These are phyloP conservation scores for Pichia sporocuriosa DNA, from an alignment of 805 yeast genomes.

Conservation along the genomic window DNA sequence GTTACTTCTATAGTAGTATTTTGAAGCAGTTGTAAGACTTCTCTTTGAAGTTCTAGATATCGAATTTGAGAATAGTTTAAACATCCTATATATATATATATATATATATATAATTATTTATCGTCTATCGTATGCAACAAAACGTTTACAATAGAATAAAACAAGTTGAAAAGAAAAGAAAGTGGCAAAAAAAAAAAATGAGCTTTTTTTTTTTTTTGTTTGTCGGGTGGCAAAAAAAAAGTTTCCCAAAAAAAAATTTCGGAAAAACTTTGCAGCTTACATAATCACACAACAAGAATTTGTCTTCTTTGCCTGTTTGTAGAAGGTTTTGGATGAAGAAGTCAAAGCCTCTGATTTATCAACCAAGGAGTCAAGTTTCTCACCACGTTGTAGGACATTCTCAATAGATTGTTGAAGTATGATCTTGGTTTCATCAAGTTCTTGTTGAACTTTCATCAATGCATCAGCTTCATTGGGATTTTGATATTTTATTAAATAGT, in stretches of 20 bases:
- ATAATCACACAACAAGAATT: constrained; percentile 81
- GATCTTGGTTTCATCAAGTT: constrained; percentile 94
- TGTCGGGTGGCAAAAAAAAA: too few relatives aligned
- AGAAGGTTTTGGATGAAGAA: constrained; percentile 84
- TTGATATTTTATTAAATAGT: constrained; percentile 77
- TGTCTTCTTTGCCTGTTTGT: constrained; percentile 93
- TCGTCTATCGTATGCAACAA: too few relatives aligned
- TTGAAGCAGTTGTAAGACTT: neutral
- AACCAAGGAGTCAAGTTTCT: constrained; percentile 86
- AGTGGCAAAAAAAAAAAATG: too few relatives aligned
- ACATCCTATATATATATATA: too few relatives aligned
- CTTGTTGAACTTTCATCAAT: constrained; percentile 94
- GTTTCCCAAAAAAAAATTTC: too few relatives aligned
- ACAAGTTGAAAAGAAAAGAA: too few relatives aligned
- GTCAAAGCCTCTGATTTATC: constrained; percentile 93
- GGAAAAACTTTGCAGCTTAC: too few relatives aligned
- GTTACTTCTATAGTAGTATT: too few relatives aligned
- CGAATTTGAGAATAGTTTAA: too few relatives aligned
- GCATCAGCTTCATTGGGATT: constrained; percentile 97
- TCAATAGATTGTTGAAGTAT: constrained; percentile 95
- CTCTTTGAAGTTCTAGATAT: neutral
- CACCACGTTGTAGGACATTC: constrained; percentile 91
- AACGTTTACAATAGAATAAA: too few relatives aligned
- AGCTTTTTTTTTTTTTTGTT: too few relatives aligned
- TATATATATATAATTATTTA: too few relatives aligned